Evolutionary conservation across 2,329 filamentous ascomycete genomes (phyloP).

Genomic region (Stemphylium lycopersici): DNA sequence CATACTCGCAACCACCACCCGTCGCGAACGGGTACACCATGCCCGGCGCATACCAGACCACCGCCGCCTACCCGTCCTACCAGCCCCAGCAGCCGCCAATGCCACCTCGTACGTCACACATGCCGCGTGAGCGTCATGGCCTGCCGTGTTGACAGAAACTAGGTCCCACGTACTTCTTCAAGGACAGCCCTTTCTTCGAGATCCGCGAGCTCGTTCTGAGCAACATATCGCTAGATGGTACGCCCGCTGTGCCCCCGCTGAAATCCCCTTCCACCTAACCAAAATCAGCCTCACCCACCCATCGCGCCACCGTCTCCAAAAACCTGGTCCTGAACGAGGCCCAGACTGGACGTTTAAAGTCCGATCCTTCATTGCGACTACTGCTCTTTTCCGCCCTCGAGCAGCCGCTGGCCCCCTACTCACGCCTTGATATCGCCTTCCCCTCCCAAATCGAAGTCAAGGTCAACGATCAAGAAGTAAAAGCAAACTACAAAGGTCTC

Average conservation of each 20-base stretch:
- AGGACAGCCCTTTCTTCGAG: constrained; percentile 84
- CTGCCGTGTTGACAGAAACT: not conserved
- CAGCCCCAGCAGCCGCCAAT: constrained; percentile 24
- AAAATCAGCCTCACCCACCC: constrained; percentile 62
- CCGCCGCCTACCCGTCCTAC: constrained; percentile 15
- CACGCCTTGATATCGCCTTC: constrained; percentile 74
- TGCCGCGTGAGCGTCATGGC: constrained; percentile 17
- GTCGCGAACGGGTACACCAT: constrained; percentile 29
- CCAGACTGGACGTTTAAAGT: constrained; percentile 61
- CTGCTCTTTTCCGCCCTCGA: constrained; percentile 84
- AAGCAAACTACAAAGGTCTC: constrained; percentile 89
- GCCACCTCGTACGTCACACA: constrained; percentile 22
- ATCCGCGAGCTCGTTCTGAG: constrained; percentile 69
- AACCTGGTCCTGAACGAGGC: constrained; percentile 63
- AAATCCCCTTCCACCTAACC: constrained; percentile 9
- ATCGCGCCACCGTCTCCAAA: constrained; percentile 64
- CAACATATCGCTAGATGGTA: constrained; percentile 75
- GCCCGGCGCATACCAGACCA: constrained; percentile 27
- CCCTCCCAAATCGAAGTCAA: constrained; percentile 92
- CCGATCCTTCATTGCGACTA: constrained; percentile 69
- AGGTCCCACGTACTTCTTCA: constrained; percentile 63
- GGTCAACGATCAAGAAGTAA: constrained; percentile 85
- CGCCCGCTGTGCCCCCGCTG: constrained; percentile 56
- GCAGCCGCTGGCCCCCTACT: constrained; percentile 40
- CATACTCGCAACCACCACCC: constrained; percentile 25